Evolutionary conservation across 2,329 filamentous ascomycete genomes (phyloP).

Genomic region (Passalora sequoiae): DNA sequence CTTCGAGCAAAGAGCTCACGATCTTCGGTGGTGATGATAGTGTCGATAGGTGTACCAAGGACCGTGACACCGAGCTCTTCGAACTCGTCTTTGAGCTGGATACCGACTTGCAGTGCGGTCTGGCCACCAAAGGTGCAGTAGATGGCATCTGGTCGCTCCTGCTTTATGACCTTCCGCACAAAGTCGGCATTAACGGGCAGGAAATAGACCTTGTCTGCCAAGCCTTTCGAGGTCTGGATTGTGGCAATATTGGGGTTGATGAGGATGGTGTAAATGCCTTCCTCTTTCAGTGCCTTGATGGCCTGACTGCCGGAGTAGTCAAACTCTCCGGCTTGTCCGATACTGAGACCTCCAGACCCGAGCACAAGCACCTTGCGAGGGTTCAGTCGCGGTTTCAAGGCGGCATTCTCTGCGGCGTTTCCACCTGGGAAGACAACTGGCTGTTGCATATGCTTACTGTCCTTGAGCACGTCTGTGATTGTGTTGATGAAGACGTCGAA

Average conservation of each 20-base stretch:
- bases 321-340: constrained; percentile 96
- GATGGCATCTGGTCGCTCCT: constrained; percentile 91
- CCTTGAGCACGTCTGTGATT: constrained; percentile 65
- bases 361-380: constrained; percentile 94
- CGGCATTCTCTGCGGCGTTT: constrained; percentile 70
- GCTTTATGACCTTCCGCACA: constrained; percentile 92
- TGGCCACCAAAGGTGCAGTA: constrained; percentile 98
- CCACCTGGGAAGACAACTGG: constrained; percentile 86
- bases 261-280: constrained; percentile 94
- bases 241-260: constrained; percentile 99
- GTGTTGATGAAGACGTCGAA: constrained; percentile 95
- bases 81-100: constrained; percentile 96
- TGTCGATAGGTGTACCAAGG: constrained; percentile 92
- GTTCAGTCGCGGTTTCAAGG: constrained; percentile 68
- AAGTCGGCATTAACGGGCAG: constrained; percentile 94
- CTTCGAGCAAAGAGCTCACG: constrained; percentile 94
- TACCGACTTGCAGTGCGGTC: constrained; percentile 93
- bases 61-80: constrained; percentile 88
- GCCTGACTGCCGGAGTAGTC: constrained; percentile 98
- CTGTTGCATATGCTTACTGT: constrained; percentile 60
- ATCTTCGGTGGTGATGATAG: constrained; percentile 97
- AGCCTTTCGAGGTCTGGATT: constrained; percentile 94
- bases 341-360: constrained; percentile 90
- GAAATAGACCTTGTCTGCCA: constrained; percentile 99
- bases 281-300: constrained; percentile 96